Evolutionary conservation across 768 basidiomycete genomes (phyloP).

Genomic region (Agaricus sinodeliciosus): DNA sequence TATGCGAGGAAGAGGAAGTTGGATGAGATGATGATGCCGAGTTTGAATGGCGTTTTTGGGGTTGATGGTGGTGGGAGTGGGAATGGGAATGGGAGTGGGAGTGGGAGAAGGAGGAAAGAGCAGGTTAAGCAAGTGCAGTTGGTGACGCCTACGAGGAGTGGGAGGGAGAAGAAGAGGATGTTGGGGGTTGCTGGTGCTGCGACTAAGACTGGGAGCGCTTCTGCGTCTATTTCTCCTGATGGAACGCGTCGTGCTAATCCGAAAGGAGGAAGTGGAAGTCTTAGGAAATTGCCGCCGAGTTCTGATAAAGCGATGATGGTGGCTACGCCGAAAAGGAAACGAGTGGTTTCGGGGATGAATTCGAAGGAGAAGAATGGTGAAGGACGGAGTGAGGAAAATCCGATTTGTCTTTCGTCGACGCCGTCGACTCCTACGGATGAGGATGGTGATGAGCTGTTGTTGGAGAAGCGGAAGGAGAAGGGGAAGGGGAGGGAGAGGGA

Average conservation of each 20-base stretch:
- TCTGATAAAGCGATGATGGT: too few relatives aligned
- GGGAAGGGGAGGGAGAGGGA: not conserved
- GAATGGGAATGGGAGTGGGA: too few relatives aligned
- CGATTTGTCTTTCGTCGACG: conserved; percentile 5
- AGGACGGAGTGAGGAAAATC: conserved; percentile 3
- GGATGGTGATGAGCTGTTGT: not conserved
- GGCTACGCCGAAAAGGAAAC: not conserved
- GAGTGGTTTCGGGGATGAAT: not conserved
- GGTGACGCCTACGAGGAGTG: not conserved
- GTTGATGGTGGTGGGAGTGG: not conserved
- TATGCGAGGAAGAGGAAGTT: conserved; percentile 5
- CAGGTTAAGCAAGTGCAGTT: too few relatives aligned
- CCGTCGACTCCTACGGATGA: not conserved
- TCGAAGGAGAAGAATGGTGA: not conserved
- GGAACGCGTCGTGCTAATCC: not conserved
- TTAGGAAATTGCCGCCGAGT: not conserved
- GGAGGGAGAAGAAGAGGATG: not conserved
- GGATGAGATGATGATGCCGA: not conserved
- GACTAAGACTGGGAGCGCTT: not conserved
- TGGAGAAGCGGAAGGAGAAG: not conserved
- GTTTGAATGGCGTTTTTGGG: not conserved
- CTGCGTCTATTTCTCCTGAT: not conserved
- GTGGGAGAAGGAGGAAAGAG: too few relatives aligned
- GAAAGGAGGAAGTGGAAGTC: not conserved
- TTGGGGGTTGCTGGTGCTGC: not conserved